Conservation (phyloP, 1,284 basidiomycete species). For the Cerioporus squamosus region DNA sequence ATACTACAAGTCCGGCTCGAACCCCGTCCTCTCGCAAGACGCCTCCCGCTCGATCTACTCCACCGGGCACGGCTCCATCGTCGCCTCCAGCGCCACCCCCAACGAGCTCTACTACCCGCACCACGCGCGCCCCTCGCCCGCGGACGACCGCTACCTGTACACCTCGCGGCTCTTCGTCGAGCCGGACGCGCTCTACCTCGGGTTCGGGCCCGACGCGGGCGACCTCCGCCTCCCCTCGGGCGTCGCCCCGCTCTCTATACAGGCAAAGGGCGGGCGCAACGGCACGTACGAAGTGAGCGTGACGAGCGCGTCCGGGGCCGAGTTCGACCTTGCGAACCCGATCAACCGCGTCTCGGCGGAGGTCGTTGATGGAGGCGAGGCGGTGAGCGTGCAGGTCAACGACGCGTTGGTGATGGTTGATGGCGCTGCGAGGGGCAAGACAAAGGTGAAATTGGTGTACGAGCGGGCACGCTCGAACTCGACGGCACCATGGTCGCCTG, state of each 20-base stretch:
- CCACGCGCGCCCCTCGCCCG: constrained; percentile 11
- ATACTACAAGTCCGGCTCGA: constrained; percentile 13
- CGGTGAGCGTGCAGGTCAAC: background rate
- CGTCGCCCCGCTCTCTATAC: constrained; percentile 7
- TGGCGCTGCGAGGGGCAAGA: background rate
- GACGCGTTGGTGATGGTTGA: background rate
- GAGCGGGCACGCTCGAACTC: constrained; percentile 11
- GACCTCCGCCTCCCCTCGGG: constrained; percentile 10
- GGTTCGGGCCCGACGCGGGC: constrained; percentile 5
- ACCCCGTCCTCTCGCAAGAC: constrained; percentile 9
- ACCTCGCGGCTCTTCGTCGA: constrained; percentile 9
- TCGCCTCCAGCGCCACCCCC: constrained; percentile 3
- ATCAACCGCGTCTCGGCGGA: constrained; percentile 6
- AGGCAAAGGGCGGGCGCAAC: background rate
- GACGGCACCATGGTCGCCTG: constrained; percentile 2
- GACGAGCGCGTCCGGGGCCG: constrained; percentile 2
- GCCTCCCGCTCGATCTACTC: constrained; percentile 12
- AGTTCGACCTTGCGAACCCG: constrained; percentile 10
- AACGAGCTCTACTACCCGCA: constrained; percentile 14
- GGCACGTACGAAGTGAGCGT: constrained; percentile 6
- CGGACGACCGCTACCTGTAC: constrained; percentile 4
- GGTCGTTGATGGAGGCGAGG: background rate
- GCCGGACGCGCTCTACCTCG: constrained; percentile 11
- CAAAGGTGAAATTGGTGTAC: constrained; percentile 7
- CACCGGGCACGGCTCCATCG: constrained; percentile 12